Conservation (phyloP, 129 eudicot species). For the Kitagawia praeruptora region DNA sequence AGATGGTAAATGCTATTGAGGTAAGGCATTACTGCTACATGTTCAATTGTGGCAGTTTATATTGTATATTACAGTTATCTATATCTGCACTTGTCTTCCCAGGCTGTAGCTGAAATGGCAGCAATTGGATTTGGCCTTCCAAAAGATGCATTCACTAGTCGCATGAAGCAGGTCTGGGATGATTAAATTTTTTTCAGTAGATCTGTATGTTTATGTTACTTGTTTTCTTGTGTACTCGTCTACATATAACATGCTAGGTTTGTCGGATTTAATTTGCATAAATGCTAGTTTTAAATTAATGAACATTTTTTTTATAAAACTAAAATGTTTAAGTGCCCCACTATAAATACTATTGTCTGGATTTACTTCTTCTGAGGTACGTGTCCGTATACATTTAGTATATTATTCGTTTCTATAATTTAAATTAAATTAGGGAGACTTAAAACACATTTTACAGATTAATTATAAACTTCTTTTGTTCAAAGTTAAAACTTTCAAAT, state of each 20-base stretch:
- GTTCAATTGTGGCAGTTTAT: conserved; percentile 5
- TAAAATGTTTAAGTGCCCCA: background rate
- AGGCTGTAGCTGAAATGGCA: conserved; percentile 99
- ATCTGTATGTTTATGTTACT: conserved; percentile 3
- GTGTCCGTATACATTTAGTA: background rate
- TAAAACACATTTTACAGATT: background rate
- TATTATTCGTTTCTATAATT: background rate
- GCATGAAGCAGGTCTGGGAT: conserved; percentile 67
- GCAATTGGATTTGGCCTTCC: conserved; percentile 89
- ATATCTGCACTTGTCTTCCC: conserved; percentile 10
- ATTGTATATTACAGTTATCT: background rate
- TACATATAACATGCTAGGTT: background rate
- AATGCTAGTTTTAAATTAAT: background rate
- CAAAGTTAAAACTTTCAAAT: background rate
- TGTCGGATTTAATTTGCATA: background rate
- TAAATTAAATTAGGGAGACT: background rate
- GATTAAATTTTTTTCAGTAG: background rate
- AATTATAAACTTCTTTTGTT: background rate
- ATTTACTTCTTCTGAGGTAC: background rate
- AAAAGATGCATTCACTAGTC: conserved; percentile 83
- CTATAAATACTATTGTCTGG: background rate
- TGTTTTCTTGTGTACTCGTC: background rate
- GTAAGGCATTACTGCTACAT: conserved; percentile 24
- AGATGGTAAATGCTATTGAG: conserved; percentile 88
- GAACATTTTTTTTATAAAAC: background rate